Evolutionary conservation across 345 rosid genomes (phyloP), one percentile per base, ranked within the genome.

Genomic region (Eucalyptus cladocalyx): DNA sequence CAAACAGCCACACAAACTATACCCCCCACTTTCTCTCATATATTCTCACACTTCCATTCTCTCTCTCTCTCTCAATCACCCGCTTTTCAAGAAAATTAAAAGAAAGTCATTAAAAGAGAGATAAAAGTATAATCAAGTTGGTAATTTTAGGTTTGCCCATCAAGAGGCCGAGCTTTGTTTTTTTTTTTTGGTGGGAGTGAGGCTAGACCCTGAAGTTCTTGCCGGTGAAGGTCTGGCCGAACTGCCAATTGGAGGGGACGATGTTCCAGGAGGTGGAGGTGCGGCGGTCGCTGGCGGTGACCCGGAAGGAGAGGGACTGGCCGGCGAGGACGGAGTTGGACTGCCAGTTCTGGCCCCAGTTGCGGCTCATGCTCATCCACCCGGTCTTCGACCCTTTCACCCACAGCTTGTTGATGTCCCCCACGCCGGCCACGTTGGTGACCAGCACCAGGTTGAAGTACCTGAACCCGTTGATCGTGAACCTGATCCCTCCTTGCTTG

Each of bases 331-430:
- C 92, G 28, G 93, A 88, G 30, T 95, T 94, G 18, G 97, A 95
- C 87, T 94, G 97, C 97, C 97, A 95, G 89, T 95, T 95, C 86
- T 95, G 96, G 4, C 97, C 97, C 97, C 97, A 95, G 92, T 95
- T 95, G 19, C 96, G 90, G 93, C 94, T 94, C 95, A 95, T 43
- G 87, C 88, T 91, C 93, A 93, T 90, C 97, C 97, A 95, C 28
- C 92, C 95, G 11, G 95, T 94, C 13, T 86, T 92, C 1, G 96
- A 81, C 4, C 97, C 96, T 51, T 95, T 95, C 51, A 95, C 92
- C 89, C 93, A 91, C 30, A 90, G 96, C 90, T 89, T 94, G 87
- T 80, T 90, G 49, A 95, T 92, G 87, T 95, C 95, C 9, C 97
- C 97, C 8, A 96, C 93, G 21, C 96, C 97, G 14, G 96, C 97